Evolutionary conservation across 495 filamentous ascomycete species (phyloP).

Genomic region (Cairneyella variabilis): DNA sequence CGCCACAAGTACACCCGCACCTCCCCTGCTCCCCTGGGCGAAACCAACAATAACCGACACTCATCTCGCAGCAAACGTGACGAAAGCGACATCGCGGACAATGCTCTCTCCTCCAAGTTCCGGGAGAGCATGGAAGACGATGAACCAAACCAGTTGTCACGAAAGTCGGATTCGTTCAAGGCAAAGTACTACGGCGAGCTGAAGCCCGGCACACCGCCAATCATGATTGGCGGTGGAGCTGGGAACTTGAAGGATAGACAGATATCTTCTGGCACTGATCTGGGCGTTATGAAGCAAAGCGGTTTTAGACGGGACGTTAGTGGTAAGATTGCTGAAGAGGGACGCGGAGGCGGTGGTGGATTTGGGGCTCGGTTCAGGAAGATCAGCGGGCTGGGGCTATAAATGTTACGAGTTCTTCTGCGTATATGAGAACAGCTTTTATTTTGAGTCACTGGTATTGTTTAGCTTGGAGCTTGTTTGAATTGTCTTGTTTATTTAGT

Average conservation of each 20-base stretch:
- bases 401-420: too few species aligned
- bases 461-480: not conserved
- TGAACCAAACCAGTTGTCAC: not conserved
- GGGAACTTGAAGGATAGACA: conserved; percentile 33
- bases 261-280: conserved; percentile 57
- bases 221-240: conserved; percentile 39
- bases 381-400: conserved; percentile 19
- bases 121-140: not conserved
- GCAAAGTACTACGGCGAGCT: conserved; percentile 48
- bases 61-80: conserved; percentile 18
- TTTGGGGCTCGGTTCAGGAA: conserved; percentile 27
- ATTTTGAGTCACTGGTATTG: not conserved
- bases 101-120: conserved; percentile 11
- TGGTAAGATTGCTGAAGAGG: conserved; percentile 84
- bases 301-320: conserved; percentile 63
- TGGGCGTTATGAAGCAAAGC: conserved; percentile 33
- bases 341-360: conserved; percentile 45
- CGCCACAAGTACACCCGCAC: conserved; percentile 10
- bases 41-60: conserved; percentile 28
- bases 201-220: conserved; percentile 41
- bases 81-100: conserved; percentile 32
- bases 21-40: conserved; percentile 35
- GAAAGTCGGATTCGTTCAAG: conserved; percentile 31
- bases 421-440: too few species aligned
- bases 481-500: conserved; percentile 1